A percentile compares a stretch with the other conserved stretches of the same genome.
phyloP scores from a whole-genome alignment of 1,284 basidiomycete species.

The Puccinia coronata region DNA sequence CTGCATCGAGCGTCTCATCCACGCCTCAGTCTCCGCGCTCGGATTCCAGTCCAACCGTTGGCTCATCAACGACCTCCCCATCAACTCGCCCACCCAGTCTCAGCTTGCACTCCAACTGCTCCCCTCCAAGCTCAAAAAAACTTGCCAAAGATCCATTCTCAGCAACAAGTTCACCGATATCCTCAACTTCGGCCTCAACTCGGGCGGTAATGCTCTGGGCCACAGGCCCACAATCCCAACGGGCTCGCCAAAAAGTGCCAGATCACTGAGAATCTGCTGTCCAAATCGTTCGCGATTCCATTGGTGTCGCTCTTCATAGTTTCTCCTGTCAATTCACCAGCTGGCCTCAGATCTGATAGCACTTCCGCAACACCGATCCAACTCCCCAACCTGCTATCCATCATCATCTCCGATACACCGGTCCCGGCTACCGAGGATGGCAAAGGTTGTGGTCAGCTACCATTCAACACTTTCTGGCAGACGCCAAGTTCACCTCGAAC shows the following conservation, averaged over 20 bases:
- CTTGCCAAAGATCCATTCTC: too few species aligned
- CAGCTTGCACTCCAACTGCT: too few species aligned
- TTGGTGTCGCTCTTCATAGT: slow-evolving; percentile 47
- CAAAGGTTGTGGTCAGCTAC: slow-evolving; percentile 36
- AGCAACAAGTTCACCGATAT: too few species aligned
- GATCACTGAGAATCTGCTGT: slow-evolving; percentile 53
- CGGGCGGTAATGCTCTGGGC: too few species aligned
- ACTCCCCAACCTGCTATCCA: slow-evolving; percentile 73
- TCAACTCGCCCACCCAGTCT: too few species aligned
- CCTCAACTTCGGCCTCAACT: too few species aligned
- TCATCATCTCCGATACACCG: slow-evolving; percentile 71
- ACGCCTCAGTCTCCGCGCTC: too few species aligned
- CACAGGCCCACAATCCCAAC: slow-evolving; percentile 42
- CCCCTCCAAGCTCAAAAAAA: too few species aligned
- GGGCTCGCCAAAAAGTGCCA: slow-evolving; percentile 48
- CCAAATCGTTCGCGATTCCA: slow-evolving; percentile 46
- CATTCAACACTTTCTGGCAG: slow-evolving; percentile 42
- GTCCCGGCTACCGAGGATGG: slow-evolving; percentile 13
- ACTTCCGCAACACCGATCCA: slow-evolving; percentile 74
- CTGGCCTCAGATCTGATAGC: slow-evolving; percentile 65
- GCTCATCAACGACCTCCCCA: too few species aligned
- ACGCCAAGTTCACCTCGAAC: slow-evolving; percentile 34
- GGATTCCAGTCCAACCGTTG: too few species aligned
- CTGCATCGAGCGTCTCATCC: too few species aligned
- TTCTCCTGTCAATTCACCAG: slow-evolving; percentile 41